Evolutionary conservation across 176 grass and related monocot species (phyloP), one percentile per base, ranked within the genome.

Genomic region (Dendrocalamus sinicus): DNA sequence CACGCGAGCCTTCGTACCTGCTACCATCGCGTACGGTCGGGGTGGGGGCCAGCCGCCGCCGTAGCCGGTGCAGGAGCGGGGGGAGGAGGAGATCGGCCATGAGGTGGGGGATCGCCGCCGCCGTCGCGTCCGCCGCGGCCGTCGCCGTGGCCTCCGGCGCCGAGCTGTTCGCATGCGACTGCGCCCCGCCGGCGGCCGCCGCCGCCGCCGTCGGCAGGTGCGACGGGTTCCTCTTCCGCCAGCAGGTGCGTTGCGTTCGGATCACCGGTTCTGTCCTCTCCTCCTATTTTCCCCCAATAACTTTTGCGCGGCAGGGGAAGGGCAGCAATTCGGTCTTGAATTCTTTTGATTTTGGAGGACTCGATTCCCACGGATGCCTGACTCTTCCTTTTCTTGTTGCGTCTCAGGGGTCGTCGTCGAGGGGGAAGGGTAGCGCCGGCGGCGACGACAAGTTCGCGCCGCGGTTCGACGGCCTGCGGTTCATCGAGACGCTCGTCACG

Each of bases 401-500:
- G 1, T 19, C 44, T 12, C 65, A 90, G 88, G 79, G 19, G 4
- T 72, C 69, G 11, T n/a, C 81, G 40, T 61, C 68, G 19, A 69
- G 13, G 30, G 78, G 17, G 7, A 17, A 68, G 63, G 12, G 16
- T 3, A 16, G 62, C 20, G 20, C 57, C 65, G 72, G 62, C 77
- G 62, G 9, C n/a, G 54, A 62, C 7, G 65, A 66, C 24, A 81
- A 60, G 35, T 90, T 90, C 73, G 84, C 88, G 55, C 88, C 88
- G 84, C 84, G 88, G 14, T 90, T 90, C 84, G 83, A 90, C 57
- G 88, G 88, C 35, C 88, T 90, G 54, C 88, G 88, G 19, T 90
- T 90, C 84, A 78, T 90, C 78, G 84, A 90, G 79, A 90, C 88
- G 65, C 88, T 90, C 79, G 46, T 90, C 73, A 90, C 88, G 65